Percentiles rank a stretch among this genome's conserved stretches.
Evolutionary conservation across 352 stramenopile genomes (phyloP).

Genomic region (Pythium rhizo-oryzae): DNA sequence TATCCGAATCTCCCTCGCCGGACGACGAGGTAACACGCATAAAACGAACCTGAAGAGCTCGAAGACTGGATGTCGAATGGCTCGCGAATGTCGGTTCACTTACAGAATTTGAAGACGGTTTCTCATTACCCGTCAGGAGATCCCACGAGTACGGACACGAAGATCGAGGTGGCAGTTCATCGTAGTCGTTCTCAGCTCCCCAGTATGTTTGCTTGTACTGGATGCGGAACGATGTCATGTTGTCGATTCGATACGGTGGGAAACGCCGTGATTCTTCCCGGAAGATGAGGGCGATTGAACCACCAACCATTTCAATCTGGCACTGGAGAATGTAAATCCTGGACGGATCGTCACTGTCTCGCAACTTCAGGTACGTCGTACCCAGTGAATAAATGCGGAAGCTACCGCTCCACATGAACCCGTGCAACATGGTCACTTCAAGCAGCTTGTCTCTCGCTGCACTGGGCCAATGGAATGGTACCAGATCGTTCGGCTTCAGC

Average conservation of each 20-base stretch:
- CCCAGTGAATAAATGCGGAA: conserved; percentile 87
- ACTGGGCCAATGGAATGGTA: conserved; percentile 87
- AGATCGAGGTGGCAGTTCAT: conserved; percentile 70
- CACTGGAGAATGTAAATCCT: conserved; percentile 90
- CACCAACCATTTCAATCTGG: conserved; percentile 85
- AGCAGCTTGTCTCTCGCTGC: conserved; percentile 77
- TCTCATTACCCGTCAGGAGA: conserved; percentile 67
- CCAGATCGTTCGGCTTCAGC: conserved; percentile 70
- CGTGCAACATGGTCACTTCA: conserved; percentile 83
- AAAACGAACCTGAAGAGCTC: conserved; percentile 82
- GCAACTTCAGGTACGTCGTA: conserved; percentile 89
- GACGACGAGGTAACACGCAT: conserved; percentile 87
- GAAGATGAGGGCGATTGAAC: conserved; percentile 85
- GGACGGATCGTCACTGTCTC: conserved; percentile 63
- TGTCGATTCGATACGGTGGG: conserved; percentile 91
- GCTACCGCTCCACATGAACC: conserved; percentile 84
- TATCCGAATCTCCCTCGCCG: conserved; percentile 54
- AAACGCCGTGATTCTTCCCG: conserved; percentile 87
- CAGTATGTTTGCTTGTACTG: conserved; percentile 87
- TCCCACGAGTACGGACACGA: conserved; percentile 90
- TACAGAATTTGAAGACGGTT: conserved; percentile 50
- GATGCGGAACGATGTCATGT: conserved; percentile 91
- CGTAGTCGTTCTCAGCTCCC: conserved; percentile 73
- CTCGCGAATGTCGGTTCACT: conserved; percentile 70
- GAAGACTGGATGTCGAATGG: conserved; percentile 54